Percentiles rank a stretch among this genome's conserved stretches.
Conservation (phyloP, 768 basidiomycete genomes). For the Porpolomopsis calyptriformis region DNA sequence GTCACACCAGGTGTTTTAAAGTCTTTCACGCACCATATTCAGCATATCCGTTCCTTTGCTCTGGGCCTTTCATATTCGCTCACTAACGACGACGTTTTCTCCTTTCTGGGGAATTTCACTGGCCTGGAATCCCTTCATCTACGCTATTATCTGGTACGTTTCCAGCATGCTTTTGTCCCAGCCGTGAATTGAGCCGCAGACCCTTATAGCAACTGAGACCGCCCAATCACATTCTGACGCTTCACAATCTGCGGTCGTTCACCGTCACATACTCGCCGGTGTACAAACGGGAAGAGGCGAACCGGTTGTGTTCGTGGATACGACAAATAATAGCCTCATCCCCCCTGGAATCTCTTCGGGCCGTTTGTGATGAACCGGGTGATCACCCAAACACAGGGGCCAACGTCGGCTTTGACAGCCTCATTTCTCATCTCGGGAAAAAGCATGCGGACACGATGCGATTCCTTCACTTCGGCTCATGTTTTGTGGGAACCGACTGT, state of each 20-base stretch:
- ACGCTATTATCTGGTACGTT: slow-evolving; percentile 41
- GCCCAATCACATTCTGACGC: slow-evolving; percentile 14
- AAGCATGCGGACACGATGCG: slow-evolving; percentile 22
- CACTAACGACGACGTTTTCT: slow-evolving; percentile 40
- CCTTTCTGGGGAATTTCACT: slow-evolving; percentile 32
- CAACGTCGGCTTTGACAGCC: slow-evolving; percentile 22
- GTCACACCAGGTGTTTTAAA: slow-evolving; percentile 50
- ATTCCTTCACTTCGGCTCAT: slow-evolving; percentile 17
- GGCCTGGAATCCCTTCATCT: slow-evolving; percentile 30
- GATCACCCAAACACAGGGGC: slow-evolving; percentile 5
- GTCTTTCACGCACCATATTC: slow-evolving; percentile 30
- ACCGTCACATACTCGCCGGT: slow-evolving; percentile 20
- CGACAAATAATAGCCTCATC: slow-evolving; percentile 22
- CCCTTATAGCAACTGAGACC: slow-evolving; percentile 32
- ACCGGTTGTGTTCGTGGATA: slow-evolving; percentile 28
- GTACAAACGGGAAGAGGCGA: slow-evolving; percentile 13
- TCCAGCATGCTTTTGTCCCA: not conserved
- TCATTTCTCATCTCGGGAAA: slow-evolving; percentile 24
- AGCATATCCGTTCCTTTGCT: slow-evolving; percentile 27
- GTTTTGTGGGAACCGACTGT: slow-evolving; percentile 16
- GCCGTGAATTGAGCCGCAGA: not conserved
- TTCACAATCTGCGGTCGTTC: slow-evolving; percentile 22
- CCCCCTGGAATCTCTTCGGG: slow-evolving; percentile 21
- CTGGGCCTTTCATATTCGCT: slow-evolving; percentile 53
- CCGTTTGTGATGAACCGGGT: slow-evolving; percentile 18